Base-by-base conservation (phyloP, 768 basidiomycete genomes). In the Podaxis pistillaris region DNA sequence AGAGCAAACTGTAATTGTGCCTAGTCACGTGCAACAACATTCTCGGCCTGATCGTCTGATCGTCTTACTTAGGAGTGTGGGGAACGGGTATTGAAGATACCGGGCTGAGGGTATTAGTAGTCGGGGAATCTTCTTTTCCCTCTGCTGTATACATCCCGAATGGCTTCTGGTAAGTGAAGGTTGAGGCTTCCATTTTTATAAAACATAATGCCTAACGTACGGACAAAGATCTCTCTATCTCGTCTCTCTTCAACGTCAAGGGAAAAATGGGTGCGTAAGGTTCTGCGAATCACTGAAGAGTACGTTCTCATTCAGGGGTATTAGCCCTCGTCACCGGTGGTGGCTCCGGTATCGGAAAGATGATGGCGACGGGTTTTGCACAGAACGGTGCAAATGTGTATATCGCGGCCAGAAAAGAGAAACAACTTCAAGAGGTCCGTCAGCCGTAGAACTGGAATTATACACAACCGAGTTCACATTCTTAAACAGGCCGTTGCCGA, bases 321-420 rank as follows among this genome's bases (percentile, higher is more conserved):
- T 24, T 59, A 89, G 90, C 89, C 55, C 84, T 93, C 51, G 84
- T 93, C 19, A 94, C 91, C 1, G 93, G 93, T 2, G 93, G 93
- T 22, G 86, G 90, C 53, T 88, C 89, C 44, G 93, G 93, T 1
- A 84, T 96, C 50, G 93, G 93, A 7, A 87, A 84, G 69, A 89
- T 92, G 84, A 93, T 95, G 68, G 92, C 94, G 24, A 77, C 85
- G 0, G 88, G 90, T 1, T 88, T 93, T 67, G 90, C 89, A 1
- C 85, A 88, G 74, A 94, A 95, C 68, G 94, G 94, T 12, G 91
- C 89, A 37, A 89, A 86, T 67, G 94, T 96, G 46, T 94, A 95
- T 76, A 94, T 96, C 66, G 93, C 94, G 13, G 88, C 91, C 11
- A 81, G 94, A 60, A 94, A 93, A 71, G 90, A 92, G 76, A 71